Conservation (phyloP, 2,329 filamentous ascomycete species). For the Colletotrichum phormii region DNA sequence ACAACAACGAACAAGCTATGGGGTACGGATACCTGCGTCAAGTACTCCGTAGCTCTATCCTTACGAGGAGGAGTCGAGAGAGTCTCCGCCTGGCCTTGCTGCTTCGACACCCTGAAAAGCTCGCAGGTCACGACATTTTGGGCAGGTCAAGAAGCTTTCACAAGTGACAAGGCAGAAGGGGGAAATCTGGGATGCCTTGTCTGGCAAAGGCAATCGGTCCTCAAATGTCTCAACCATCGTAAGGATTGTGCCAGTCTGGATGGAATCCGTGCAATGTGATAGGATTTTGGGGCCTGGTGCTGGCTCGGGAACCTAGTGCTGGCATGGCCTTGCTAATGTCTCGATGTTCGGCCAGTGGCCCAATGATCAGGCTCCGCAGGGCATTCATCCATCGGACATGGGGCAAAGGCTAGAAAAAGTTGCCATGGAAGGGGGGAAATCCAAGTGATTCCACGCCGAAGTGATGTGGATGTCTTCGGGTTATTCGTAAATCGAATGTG, state of each 20-base stretch:
- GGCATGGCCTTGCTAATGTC: constrained; percentile 6
- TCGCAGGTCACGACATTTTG: neutral
- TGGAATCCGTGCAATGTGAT: constrained; percentile 15
- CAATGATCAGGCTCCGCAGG: constrained; percentile 3
- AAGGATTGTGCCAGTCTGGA: constrained; percentile 7
- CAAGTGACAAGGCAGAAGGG: neutral
- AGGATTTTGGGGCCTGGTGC: constrained; percentile 2
- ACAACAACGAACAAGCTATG: neutral
- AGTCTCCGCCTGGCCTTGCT: neutral
- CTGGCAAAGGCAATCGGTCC: neutral
- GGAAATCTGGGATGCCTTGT: neutral
- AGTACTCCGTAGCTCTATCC: neutral
- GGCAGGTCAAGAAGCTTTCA: neutral
- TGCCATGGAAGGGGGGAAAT: neutral
- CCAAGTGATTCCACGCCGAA: neutral
- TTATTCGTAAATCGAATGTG: neutral
- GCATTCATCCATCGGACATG: neutral
- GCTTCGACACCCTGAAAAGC: neutral
- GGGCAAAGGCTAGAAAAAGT: neutral
- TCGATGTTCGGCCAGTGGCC: constrained; percentile 1
- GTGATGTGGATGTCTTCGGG: neutral
- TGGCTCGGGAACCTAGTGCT: neutral
- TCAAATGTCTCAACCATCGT: constrained; percentile 9
- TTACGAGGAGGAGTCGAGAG: neutral
- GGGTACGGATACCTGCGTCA: no score